A percentile compares a stretch with the other conserved stretches of the same genome.
These are phyloP conservation scores for Pneumocystis murina DNA, from an alignment of 1,139 yeast genomes.

Conservation along the genomic window DNA sequence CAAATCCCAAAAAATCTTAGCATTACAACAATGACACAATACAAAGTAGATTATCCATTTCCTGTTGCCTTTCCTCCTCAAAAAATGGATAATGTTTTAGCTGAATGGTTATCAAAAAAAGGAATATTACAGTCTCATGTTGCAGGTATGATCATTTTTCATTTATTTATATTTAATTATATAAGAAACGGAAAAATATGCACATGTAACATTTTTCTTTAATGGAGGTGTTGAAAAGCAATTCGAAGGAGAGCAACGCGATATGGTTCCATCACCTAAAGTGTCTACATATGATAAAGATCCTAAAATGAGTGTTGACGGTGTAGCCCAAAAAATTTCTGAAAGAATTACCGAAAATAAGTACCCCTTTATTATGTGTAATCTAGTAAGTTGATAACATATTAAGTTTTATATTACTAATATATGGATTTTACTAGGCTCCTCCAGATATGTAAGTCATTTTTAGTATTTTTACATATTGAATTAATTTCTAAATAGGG, in stretches of 20 bases:
- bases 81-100: conserved; percentile 16
- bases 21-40: conserved; percentile 17
- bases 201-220: conserved; percentile 17
- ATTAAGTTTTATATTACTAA: background rate
- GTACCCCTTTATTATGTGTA: conserved; percentile 16
- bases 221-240: conserved; percentile 17
- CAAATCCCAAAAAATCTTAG: conserved; percentile 13
- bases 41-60: conserved; percentile 17
- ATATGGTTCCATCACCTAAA: conserved; percentile 15
- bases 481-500: conserved; percentile 14
- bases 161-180: background rate
- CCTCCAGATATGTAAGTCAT: background rate
- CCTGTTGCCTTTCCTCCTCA: conserved; percentile 16
- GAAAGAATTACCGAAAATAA: conserved; percentile 13
- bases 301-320: conserved; percentile 16
- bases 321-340: conserved; percentile 15
- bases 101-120: conserved; percentile 17
- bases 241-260: conserved; percentile 14
- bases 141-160: conserved; percentile 4
- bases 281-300: conserved; percentile 16
- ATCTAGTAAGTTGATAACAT: conserved; percentile 9
- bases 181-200: conserved; percentile 16
- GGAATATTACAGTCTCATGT: conserved; percentile 13
- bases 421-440: background rate
- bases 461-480: background rate